These are phyloP conservation scores for Tripterygium wilfordii DNA, from an alignment of 177 flowering plant species.

Conservation along the genomic window DNA sequence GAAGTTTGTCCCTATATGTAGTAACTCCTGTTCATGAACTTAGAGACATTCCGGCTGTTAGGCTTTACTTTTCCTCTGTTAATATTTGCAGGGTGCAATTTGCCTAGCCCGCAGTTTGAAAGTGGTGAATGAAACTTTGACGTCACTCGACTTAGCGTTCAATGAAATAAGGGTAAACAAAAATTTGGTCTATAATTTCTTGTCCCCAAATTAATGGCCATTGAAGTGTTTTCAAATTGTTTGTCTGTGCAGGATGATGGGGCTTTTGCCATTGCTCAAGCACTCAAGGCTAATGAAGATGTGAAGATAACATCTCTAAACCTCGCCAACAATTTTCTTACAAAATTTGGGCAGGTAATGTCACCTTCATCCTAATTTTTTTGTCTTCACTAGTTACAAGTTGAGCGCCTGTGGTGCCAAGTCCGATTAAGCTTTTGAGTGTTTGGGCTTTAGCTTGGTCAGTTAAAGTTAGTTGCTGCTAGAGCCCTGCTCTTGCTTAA, in stretches of 20 bases:
- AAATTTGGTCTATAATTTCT: background rate
- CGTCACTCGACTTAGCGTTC: conserved; percentile 79
- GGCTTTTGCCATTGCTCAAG: conserved; percentile 94
- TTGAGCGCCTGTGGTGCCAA: background rate
- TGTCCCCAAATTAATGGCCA: background rate
- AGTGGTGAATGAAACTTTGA: conserved; percentile 87
- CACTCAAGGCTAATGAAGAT: conserved; percentile 90
- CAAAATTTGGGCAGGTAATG: conserved; percentile 92
- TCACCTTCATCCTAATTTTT: background rate
- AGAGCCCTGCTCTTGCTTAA: too few species aligned
- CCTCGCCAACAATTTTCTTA: conserved; percentile 77
- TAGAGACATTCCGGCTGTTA: too few species aligned
- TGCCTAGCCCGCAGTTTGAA: conserved; percentile 87
- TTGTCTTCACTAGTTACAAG: background rate
- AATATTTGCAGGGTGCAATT: conserved; percentile 65
- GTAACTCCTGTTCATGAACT: too few species aligned
- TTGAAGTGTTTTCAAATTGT: background rate
- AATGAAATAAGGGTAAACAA: conserved; percentile 85
- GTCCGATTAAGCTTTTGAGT: background rate
- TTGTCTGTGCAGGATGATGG: conserved; percentile 65
- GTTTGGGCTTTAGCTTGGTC: too few species aligned
- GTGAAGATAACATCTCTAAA: conserved; percentile 64
- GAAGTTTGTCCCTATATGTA: conserved; percentile 43
- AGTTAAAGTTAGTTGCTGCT: too few species aligned
- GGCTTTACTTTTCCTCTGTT: background rate